These are phyloP conservation scores for Larix sibirica DNA, from an alignment of 83 land plant species.

Conservation along the genomic window DNA sequence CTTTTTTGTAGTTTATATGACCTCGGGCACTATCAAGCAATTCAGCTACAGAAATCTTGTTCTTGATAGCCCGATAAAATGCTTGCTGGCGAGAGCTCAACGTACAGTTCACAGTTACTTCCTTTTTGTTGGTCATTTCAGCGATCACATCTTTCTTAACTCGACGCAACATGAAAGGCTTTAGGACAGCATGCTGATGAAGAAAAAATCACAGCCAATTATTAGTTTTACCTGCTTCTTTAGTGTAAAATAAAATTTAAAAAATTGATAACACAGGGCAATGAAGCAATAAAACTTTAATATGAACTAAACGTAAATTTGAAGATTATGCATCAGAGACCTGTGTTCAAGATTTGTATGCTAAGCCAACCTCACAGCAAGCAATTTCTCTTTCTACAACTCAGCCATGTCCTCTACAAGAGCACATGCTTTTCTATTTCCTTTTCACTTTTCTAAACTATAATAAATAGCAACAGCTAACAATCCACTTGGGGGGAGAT, in stretches of 20 bases:
- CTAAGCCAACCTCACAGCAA: not conserved
- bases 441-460: not conserved
- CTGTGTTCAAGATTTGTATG: not conserved
- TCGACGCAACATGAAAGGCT: slow-evolving; percentile 97
- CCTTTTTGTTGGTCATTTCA: slow-evolving; percentile 92
- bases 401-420: not conserved
- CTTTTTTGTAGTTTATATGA: slow-evolving; percentile 83
- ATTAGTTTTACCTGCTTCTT: not conserved
- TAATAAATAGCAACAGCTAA: not conserved
- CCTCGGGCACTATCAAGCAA: slow-evolving; percentile 78
- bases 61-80: slow-evolving; percentile 96
- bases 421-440: not conserved
- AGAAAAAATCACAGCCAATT: not conserved
- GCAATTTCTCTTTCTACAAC: not conserved
- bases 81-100: slow-evolving; percentile 97
- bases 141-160: slow-evolving; percentile 98
- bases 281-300: not conserved
- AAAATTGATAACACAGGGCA: not conserved
- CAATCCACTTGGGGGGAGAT: too few species aligned
- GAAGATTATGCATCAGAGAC: not conserved
- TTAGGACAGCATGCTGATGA: slow-evolving; percentile 92
- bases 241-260: not conserved
- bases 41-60: slow-evolving; percentile 96
- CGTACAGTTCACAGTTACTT: slow-evolving; percentile 86
- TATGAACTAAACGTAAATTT: not conserved